Evolutionary conservation across 352 stramenopile species (phyloP).

Genomic region (Phytophthora citricola): DNA sequence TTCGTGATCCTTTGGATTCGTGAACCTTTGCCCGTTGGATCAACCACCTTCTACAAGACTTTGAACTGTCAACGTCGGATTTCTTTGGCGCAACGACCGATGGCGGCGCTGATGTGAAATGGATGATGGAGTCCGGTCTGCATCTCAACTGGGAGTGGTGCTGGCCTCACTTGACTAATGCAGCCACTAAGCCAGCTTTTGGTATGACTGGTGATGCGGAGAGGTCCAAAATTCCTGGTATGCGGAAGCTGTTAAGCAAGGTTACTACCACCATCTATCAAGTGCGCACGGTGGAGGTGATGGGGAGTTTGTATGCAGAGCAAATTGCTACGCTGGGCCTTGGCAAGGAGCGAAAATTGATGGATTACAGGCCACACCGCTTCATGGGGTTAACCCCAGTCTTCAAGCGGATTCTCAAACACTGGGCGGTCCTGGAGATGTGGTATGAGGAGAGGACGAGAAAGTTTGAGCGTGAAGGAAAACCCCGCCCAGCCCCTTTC

Average conservation of each 20-base stretch:
- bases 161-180: slow-evolving; percentile 4
- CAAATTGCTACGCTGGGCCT: slow-evolving; percentile 1
- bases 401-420: slow-evolving; percentile 9
- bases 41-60: not conserved
- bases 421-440: slow-evolving; percentile 1
- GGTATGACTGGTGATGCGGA: not conserved
- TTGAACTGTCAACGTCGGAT: not conserved
- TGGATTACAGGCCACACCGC: slow-evolving; percentile 11
- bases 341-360: slow-evolving; percentile 8
- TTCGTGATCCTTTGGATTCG: slow-evolving; percentile 6
- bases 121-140: slow-evolving; percentile 8
- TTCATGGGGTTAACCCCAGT: slow-evolving; percentile 6
- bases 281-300: not conserved
- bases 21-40: not conserved
- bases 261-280: slow-evolving; percentile 7
- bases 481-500: not conserved
- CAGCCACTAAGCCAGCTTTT: slow-evolving; percentile 6
- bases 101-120: not conserved
- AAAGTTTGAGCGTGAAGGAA: not conserved
- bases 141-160: slow-evolving; percentile 3
- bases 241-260: slow-evolving; percentile 5
- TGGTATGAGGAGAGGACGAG: slow-evolving; percentile 6
- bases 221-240: not conserved
- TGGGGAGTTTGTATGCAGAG: slow-evolving; percentile 6
- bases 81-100: slow-evolving; percentile 8